phyloP scores from a whole-genome alignment of 148 eudicot genomes.

The Arbutus unedo region DNA sequence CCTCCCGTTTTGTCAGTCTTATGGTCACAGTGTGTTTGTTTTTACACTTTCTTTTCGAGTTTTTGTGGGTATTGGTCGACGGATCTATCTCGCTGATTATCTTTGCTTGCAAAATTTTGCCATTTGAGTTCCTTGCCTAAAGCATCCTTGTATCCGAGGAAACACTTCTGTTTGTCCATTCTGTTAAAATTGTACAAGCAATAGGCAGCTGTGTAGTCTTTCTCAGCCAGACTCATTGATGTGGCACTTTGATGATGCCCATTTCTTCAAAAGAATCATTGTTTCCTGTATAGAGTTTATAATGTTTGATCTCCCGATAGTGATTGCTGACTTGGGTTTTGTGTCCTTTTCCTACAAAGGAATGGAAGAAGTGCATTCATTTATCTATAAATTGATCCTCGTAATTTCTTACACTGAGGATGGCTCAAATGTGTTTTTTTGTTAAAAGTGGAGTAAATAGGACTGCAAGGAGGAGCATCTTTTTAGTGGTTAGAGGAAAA shows the following conservation, averaged over 20 bases:
- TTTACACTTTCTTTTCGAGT: background rate
- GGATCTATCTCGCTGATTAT: slow-evolving; percentile 1
- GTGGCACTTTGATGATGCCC: background rate
- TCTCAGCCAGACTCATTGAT: background rate
- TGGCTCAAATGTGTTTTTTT: background rate
- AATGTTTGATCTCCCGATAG: background rate
- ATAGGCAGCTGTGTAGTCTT: background rate
- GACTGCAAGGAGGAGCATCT: background rate
- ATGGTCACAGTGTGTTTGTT: background rate
- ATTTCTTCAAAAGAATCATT: background rate
- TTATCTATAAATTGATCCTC: background rate
- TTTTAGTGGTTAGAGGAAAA: background rate
- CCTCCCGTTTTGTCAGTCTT: background rate
- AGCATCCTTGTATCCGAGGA: background rate
- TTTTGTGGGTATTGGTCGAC: background rate
- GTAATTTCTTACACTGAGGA: background rate
- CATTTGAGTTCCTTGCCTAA: slow-evolving; percentile 4
- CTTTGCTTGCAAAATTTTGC: slow-evolving; percentile 6
- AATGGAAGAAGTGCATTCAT: background rate
- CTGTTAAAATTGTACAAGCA: background rate
- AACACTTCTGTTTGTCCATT: background rate
- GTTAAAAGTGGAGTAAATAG: background rate
- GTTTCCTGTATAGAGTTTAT: background rate
- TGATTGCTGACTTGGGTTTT: background rate
- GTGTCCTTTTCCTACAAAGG: background rate